A percentile compares a stretch with the other conserved stretches of the same genome.
Conservation (phyloP, 805 yeast genomes). For the Cyberlindnera mycetangii region DNA sequence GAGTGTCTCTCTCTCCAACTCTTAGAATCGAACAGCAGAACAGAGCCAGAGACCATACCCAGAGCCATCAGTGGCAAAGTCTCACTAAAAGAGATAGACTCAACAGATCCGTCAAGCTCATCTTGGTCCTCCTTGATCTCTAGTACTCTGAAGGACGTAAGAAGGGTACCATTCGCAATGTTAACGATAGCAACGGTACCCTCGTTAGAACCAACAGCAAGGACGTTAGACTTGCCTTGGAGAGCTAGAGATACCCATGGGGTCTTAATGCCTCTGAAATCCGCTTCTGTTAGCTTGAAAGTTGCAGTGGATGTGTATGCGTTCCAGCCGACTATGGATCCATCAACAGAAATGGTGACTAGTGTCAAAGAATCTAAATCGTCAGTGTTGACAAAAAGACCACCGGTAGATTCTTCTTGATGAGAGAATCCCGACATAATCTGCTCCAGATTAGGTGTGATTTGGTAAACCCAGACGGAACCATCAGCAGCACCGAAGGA, state of each 20-base stretch:
- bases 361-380: slow-evolving; percentile 60
- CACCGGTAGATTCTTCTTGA: slow-evolving; percentile 75
- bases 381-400: slow-evolving; percentile 63
- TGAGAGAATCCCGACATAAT: slow-evolving; percentile 81
- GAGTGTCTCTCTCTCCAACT: slow-evolving; percentile 84
- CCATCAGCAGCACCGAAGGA: slow-evolving; percentile 95
- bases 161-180: slow-evolving; percentile 65
- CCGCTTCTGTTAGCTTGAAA: slow-evolving; percentile 63
- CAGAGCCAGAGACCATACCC: slow-evolving; percentile 86
- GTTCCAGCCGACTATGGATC: slow-evolving; percentile 85
- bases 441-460: slow-evolving; percentile 59
- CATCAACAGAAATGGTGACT: slow-evolving; percentile 81
- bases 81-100: slow-evolving; percentile 80
- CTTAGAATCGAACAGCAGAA: slow-evolving; percentile 76
- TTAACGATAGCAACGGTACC: slow-evolving; percentile 83
- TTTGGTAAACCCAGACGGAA: slow-evolving; percentile 88
- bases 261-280: slow-evolving; percentile 69
- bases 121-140: slow-evolving; percentile 55
- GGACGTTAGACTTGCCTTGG: slow-evolving; percentile 45
- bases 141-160: slow-evolving; percentile 62
- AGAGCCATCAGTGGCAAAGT: slow-evolving; percentile 66
- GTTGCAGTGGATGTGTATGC: slow-evolving; percentile 70
- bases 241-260: slow-evolving; percentile 82
- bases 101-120: slow-evolving; percentile 65
- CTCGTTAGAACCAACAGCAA: slow-evolving; percentile 85